Base-by-base conservation (phyloP, 1,139 yeast species). In the Kodamaea arcana region DNA sequence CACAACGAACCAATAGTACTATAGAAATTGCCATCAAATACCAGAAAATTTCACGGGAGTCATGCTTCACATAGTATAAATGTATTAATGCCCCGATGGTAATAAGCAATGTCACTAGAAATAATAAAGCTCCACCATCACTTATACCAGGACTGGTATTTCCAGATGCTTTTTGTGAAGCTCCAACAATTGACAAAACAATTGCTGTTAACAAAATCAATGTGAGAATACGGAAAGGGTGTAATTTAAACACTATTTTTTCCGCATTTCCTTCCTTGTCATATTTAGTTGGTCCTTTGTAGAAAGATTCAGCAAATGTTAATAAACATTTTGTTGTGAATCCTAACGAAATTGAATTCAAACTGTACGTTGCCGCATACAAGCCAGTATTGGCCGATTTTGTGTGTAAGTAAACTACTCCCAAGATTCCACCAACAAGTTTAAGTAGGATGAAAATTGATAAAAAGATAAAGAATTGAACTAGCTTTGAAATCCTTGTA, bases 321-420 rank as follows among this genome's bases (percentile, higher is more conserved):
- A 41, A 35, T 12, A 41, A 13, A 16, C 43, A 12, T 24, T 39
- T 49, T 20, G 47, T 43, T n/a, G 50, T 34, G 13, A 48, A 20
- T 15, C 56, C 54, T 14, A 50, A 28, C 8, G 52, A 43, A 15
- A 46, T 36, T 4, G 47, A 36, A 31, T 51, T 50, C 26, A 48
- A 48, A 11, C 49, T 32, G 22, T 45, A 50, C 3, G 54, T 41
- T 3, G 50, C 52, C 31, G 46, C 48, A 21, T 39, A 41, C 10
- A 45, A 31, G 7, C 43, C 42, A 14, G 10, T 12, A 21, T 36
- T 38, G 16, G 40, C 38, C 4, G 13, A 23, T 3, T 26, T 26
- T 8, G 29, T 29, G n/a, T 41, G 36, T n/a, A 47, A 32, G 13
- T 39, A 27, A 2, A 50, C 32, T 14, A 44, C 26, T 6, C 42